Evolutionary conservation across 1,284 basidiomycete genomes (phyloP).

Genomic region (Tilletia walkeri): DNA sequence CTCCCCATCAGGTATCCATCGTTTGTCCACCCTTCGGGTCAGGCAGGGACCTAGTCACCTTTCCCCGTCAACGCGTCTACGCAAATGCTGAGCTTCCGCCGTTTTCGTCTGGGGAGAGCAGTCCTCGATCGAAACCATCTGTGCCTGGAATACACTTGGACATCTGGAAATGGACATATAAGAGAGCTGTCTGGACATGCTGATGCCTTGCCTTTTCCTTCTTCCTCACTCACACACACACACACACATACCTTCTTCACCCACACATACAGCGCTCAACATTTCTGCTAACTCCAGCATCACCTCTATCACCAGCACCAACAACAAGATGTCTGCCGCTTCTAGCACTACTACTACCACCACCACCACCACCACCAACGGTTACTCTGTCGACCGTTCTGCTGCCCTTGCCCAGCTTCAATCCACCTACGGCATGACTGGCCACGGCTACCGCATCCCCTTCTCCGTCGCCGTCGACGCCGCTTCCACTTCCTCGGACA

Average conservation of each 20-base stretch:
- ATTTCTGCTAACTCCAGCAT: not conserved
- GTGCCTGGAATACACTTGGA: too few species aligned
- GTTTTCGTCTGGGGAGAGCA: too few species aligned
- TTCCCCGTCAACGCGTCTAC: too few species aligned
- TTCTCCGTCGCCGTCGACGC: constrained; percentile 3
- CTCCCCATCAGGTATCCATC: too few species aligned
- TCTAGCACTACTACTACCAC: not conserved
- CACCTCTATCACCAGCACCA: not conserved
- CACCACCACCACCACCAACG: constrained; percentile 5
- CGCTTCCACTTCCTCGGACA: not conserved
- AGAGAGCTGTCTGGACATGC: too few species aligned
- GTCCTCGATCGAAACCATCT: too few species aligned
- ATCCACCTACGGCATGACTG: constrained; percentile 7
- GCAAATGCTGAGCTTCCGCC: too few species aligned
- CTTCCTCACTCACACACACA: not conserved
- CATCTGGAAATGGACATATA: too few species aligned
- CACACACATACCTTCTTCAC: not conserved
- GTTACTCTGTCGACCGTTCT: constrained; percentile 4
- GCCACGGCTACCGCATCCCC: not conserved
- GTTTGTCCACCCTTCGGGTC: too few species aligned
- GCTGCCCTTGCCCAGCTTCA: constrained; percentile 7
- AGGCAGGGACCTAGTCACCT: too few species aligned
- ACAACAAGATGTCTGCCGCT: not conserved
- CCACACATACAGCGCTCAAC: not conserved
- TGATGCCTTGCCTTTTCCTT: not conserved